Base-by-base conservation (phyloP, 23 red algal species). In the Chondrus crispus region DNA sequence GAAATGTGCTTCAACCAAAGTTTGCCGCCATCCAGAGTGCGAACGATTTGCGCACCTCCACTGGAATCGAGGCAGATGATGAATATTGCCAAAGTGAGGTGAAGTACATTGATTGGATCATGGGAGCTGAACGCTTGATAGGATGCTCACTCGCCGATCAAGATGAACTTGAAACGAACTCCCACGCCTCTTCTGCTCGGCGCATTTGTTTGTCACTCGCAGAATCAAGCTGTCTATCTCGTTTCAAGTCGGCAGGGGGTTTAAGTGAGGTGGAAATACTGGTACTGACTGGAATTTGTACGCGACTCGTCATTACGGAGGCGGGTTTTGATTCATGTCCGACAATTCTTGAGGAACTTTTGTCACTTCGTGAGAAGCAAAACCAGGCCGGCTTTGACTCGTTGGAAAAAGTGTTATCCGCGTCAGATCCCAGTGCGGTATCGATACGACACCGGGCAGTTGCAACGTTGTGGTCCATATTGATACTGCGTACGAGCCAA, bases 391-490 rank as follows among this genome's bases (percentile, higher is more conserved):
- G 84, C 2, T 88, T 53, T 37, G 84, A 88, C 48, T 88, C 84
- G 11, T 51, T 88, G 62, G 37, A 36, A n/a, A 24, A 74, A 68
- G 35, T 88, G n/a, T 52, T 88, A 3, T 33, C 20, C 20, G 63
- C 40, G 40, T 18, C 22, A 14, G 70, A 45, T 45, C 32, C 28
- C n/a, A 28, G 20, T 14, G 68, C 43, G 16, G 62, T 49, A 19
- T 16, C 46, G 46, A 44, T 88, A 11, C 84, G 84, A n/a, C 84
- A 88, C 63, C 73, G 51, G 70, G 84, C 84, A 29, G 66, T 88
- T 55, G 84, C 46, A 16, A 63, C 30, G 40, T 74, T 88, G 51
- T 88, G 84, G 84, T 30, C 66, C 10, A 63, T 43, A 18, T 8
- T 51, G 18, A 52, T 88, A 3, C 62, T 28, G 12, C 43, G 32